These are phyloP conservation scores for Aspergillus mulundensis DNA, from an alignment of 495 filamentous ascomycete species.

Conservation along the genomic window DNA sequence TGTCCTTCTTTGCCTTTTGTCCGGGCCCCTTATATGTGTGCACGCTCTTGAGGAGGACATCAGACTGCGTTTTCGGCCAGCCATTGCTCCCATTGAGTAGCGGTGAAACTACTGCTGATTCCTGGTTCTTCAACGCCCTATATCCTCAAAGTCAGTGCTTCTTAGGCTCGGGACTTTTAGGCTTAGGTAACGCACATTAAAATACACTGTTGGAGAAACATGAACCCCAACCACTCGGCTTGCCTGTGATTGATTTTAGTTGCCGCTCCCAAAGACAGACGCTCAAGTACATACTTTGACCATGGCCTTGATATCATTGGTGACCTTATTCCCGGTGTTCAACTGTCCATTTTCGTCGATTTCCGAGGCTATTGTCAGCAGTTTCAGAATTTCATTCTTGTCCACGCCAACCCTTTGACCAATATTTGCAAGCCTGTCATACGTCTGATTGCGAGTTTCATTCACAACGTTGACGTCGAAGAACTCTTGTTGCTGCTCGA, in stretches of 20 bases:
- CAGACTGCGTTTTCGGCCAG: conserved; percentile 71
- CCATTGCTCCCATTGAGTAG: conserved; percentile 82
- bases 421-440: conserved; percentile 67
- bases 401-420: conserved; percentile 64
- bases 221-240: conserved; percentile 75
- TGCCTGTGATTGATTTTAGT: conserved; percentile 30
- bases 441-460: conserved; percentile 82
- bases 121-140: conserved; percentile 71
- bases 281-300: conserved; percentile 56
- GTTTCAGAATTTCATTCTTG: conserved; percentile 56
- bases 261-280: not conserved
- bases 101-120: conserved; percentile 71
- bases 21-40: not conserved
- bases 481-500: conserved; percentile 63
- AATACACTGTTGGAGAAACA: conserved; percentile 84
- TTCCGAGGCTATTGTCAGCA: conserved; percentile 62
- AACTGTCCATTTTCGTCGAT: conserved; percentile 56
- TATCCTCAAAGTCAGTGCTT: conserved; percentile 21
- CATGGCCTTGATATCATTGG: conserved; percentile 78
- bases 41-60: conserved; percentile 13
- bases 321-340: conserved; percentile 73
- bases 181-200: conserved; percentile 52
- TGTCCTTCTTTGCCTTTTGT: conserved; percentile 9
- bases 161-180: conserved; percentile 3
- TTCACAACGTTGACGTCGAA: conserved; percentile 81